Percentiles rank a stretch among this genome's conserved stretches.
phyloP scores from a whole-genome alignment of 2,329 filamentous ascomycete species.

The Stylonectria norvegica region DNA sequence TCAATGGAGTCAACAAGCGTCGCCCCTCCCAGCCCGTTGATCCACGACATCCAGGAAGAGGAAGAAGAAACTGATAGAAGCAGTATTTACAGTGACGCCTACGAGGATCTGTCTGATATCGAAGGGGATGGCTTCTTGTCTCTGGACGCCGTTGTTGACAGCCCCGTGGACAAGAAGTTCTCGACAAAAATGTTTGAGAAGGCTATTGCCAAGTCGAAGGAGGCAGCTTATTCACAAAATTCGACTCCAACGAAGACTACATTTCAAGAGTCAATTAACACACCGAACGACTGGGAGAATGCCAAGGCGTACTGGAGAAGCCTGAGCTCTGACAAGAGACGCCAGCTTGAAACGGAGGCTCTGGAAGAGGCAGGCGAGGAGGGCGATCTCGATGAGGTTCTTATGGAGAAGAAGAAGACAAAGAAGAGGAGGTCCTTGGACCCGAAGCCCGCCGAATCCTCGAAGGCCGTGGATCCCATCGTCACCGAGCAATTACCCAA shows the following conservation, averaged over 20 bases:
- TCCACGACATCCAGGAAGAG: slow-evolving; percentile 37
- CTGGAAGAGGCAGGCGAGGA: slow-evolving; percentile 51
- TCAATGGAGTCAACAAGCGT: slow-evolving; percentile 17
- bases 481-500: slow-evolving; percentile 10
- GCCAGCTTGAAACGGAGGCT: slow-evolving; percentile 58
- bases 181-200: slow-evolving; percentile 24
- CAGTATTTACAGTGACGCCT: slow-evolving; percentile 72
- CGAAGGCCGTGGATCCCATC: too few relatives aligned
- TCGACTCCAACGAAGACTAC: neutral
- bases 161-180: slow-evolving; percentile 38
- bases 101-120: slow-evolving; percentile 65
- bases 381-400: slow-evolving; percentile 33
- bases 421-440: slow-evolving; percentile 33
- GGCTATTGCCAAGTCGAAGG: slow-evolving; percentile 19
- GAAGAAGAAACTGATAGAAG: slow-evolving; percentile 46
- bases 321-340: slow-evolving; percentile 59
- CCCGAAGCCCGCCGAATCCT: slow-evolving; percentile 2
- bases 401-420: slow-evolving; percentile 29
- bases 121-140: slow-evolving; percentile 68
- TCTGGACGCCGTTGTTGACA: slow-evolving; percentile 67
- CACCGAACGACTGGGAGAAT: slow-evolving; percentile 59
- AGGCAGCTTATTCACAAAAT: slow-evolving; percentile 6
- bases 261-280: slow-evolving; percentile 4
- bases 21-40: slow-evolving; percentile 20
- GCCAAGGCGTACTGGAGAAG: slow-evolving; percentile 69